These are phyloP conservation scores for Smithsoniella earleae DNA, from an alignment of 163 green algal genomes.

Conservation along the genomic window DNA sequence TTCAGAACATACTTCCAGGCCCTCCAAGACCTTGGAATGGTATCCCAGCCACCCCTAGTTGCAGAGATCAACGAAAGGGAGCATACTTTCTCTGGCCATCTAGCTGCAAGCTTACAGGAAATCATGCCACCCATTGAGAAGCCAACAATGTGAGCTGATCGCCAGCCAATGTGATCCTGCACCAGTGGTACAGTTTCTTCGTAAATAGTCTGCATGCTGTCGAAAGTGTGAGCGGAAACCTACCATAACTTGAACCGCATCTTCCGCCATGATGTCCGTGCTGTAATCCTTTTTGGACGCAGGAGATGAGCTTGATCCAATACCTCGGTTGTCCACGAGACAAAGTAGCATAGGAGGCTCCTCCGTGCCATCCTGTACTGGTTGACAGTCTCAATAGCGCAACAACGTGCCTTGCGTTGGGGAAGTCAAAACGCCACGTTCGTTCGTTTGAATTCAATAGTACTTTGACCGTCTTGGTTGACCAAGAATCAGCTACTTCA, in stretches of 20 bases:
- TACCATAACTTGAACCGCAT: constrained; percentile 52
- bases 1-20: constrained; percentile 35
- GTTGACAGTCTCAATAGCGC: too few species aligned
- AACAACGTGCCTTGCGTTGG: too few species aligned
- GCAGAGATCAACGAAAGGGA: constrained; percentile 45
- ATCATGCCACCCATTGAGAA: constrained; percentile 63
- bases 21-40: constrained; percentile 36
- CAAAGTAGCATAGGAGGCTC: constrained; percentile 34
- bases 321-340: constrained; percentile 52
- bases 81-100: constrained; percentile 36
- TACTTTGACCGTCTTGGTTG: background rate
- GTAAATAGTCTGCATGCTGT: too few species aligned
- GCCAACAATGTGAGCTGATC: constrained; percentile 49
- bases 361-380: background rate
- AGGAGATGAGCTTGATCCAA: constrained; percentile 45
- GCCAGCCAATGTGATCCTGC: constrained; percentile 52
- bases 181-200: too few species aligned
- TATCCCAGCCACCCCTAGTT: constrained; percentile 41
- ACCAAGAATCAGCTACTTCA: too few species aligned
- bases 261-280: constrained; percentile 48
- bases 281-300: constrained; percentile 37
- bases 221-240: too few species aligned
- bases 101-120: constrained; percentile 42
- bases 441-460: too few species aligned
- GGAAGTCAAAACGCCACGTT: too few species aligned